Evolutionary conservation across 1,139 yeast genomes (phyloP), one percentile per base, ranked within the genome.

Genomic region (Taphrina communis): DNA sequence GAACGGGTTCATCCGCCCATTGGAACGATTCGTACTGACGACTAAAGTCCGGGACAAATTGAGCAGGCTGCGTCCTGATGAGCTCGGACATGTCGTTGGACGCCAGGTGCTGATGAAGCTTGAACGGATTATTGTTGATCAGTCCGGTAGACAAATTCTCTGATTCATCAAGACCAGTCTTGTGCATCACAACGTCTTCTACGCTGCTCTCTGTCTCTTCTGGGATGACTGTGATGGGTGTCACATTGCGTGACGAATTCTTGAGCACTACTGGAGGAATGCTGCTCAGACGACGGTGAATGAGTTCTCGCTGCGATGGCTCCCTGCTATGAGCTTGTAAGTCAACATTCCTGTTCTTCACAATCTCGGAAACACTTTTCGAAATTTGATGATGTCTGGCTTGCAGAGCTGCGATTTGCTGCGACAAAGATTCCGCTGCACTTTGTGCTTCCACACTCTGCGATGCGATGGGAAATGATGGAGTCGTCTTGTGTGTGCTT

Each of bases 71-170:
- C 42, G n/a, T 42, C 46, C 36, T 58, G 62, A 58, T 58, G 17
- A 58, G 62, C 53, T 58, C 62, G 14, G 62, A 58, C 62, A 58
- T 58, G 17, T 44, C 62, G 62, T 58, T 42, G 12, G 62, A 58
- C 6, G 62, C 62, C 12, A 58, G 62, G 25, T 58, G 53, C 25
- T 58, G 62, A 46, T 58, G 62, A 6, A 58, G 53, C 38, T 25
- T 38, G 60, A 39, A 56, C 9, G 60, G 50, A 35, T 58, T 58
- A 21, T 42, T 58, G 42, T 19, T 38, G 35, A 38, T n/a, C n/a
- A 38, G 14, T 9, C 14, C 42, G 31, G 31, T 50, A n/a, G 55
- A 25, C 55, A 50, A 21, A 31, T n/a, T 50, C 1, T 17, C 19
- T 7, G 48, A 17, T 11, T 39, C 14, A n/a, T 46, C 51, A 8